Conservation (phyloP, 2,329 filamentous ascomycete species). For the Albophoma yamanashiensis region DNA sequence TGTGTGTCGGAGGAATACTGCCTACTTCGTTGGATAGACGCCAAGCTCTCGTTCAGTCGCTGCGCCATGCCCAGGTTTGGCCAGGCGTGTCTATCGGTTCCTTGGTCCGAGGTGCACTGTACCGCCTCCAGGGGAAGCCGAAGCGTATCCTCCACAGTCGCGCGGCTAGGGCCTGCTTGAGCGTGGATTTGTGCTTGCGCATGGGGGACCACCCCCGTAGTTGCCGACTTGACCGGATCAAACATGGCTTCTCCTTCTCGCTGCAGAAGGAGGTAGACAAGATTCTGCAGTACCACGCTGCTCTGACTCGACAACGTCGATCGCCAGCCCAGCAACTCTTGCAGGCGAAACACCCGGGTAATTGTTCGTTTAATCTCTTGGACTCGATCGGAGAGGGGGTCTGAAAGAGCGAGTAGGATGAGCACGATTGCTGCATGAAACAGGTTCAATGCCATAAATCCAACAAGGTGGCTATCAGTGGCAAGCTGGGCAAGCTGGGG, state of each 20-base stretch:
- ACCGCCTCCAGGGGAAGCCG: not conserved
- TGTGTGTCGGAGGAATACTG: not conserved
- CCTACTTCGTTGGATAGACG: not conserved
- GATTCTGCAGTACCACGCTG: not conserved
- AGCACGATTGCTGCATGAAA: constrained; percentile 33
- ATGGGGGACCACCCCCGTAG: not conserved
- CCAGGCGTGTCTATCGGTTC: not conserved
- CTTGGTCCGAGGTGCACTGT: not conserved
- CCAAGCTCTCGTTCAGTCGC: not conserved
- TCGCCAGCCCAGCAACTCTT: constrained; percentile 14
- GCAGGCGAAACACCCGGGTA: constrained; percentile 27
- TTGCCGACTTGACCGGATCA: not conserved
- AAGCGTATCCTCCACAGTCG: not conserved
- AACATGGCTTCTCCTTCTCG: constrained; percentile 1
- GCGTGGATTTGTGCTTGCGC: not conserved
- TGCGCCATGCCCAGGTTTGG: not conserved
- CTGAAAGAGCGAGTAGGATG: constrained; percentile 27
- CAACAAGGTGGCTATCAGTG: constrained; percentile 29
- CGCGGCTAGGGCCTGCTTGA: not conserved
- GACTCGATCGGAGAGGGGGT: constrained; percentile 28
- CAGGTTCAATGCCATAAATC: constrained; percentile 32
- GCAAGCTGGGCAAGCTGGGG: constrained; percentile 23
- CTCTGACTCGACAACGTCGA: not conserved
- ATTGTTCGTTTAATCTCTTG: constrained; percentile 30
- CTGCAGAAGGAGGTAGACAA: not conserved